A percentile compares a stretch with the other conserved stretches of the same genome.
These are phyloP conservation scores for Agaricus sinodeliciosus DNA, from an alignment of 768 basidiomycete species.

Conservation along the genomic window DNA sequence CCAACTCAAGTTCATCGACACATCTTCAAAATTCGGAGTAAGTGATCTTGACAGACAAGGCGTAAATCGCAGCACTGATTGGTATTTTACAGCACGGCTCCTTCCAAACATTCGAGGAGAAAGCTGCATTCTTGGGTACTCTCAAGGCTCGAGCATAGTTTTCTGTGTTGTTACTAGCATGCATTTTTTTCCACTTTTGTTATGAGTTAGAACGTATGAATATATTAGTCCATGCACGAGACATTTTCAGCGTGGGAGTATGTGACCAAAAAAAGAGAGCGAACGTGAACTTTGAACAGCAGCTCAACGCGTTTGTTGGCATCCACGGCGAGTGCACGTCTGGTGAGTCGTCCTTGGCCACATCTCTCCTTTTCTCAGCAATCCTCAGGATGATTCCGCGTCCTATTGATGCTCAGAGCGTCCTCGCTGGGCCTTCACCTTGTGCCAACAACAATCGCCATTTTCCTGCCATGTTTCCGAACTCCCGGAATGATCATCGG, in stretches of 20 bases:
- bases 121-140: conserved; percentile 88
- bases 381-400: conserved; percentile 62
- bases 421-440: conserved; percentile 65
- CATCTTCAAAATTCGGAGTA: conserved; percentile 95
- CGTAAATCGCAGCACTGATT: neutral
- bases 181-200: conserved; percentile 18
- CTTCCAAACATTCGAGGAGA: conserved; percentile 97
- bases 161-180: conserved; percentile 32
- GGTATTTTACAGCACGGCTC: conserved; percentile 66
- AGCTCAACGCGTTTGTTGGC: conserved; percentile 26
- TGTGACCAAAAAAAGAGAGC: neutral
- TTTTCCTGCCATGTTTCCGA: conserved; percentile 23
- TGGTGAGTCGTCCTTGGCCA: neutral
- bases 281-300: conserved; percentile 18
- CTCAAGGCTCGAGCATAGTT: conserved; percentile 74
- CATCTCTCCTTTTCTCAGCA: neutral
- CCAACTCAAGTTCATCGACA: conserved; percentile 97
- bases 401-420: conserved; percentile 78
- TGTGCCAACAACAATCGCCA: conserved; percentile 23
- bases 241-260: neutral
- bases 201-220: neutral
- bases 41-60: conserved; percentile 21
- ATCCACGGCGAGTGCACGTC: conserved; percentile 18
- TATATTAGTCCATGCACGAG: neutral
- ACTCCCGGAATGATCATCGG: neutral